These are phyloP conservation scores for Knufia petricola DNA, from an alignment of 2,329 filamentous ascomycete genomes.

Conservation along the genomic window DNA sequence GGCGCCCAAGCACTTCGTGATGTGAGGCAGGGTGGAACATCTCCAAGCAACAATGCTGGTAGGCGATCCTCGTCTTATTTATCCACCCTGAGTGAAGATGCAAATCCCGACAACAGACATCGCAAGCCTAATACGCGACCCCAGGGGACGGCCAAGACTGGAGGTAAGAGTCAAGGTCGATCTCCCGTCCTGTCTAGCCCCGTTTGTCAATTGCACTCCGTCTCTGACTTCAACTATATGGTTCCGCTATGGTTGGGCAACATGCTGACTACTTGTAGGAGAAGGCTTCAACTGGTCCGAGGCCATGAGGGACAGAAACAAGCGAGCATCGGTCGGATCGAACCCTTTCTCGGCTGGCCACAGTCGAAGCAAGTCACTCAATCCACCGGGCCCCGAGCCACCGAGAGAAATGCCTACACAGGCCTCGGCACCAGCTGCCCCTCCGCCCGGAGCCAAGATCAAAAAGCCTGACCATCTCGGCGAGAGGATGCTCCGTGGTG, in stretches of 20 bases:
- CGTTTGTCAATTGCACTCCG: background rate
- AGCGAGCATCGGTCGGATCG: constrained; percentile 53
- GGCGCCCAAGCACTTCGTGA: constrained; percentile 69
- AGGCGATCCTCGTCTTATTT: constrained; percentile 46
- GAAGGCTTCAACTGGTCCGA: constrained; percentile 97
- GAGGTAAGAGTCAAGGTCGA: constrained; percentile 49
- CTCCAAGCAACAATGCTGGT: constrained; percentile 56
- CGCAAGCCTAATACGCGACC: constrained; percentile 15
- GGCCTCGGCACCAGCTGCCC: constrained; percentile 17
- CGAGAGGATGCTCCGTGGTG: constrained; percentile 92
- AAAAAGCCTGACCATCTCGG: constrained; percentile 86
- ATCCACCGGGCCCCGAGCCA: constrained; percentile 44
- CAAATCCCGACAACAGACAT: constrained; percentile 18
- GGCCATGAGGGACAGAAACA: constrained; percentile 83
- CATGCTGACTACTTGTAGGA: constrained; percentile 44
- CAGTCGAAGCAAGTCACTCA: constrained; percentile 19
- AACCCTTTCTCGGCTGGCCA: constrained; percentile 24
- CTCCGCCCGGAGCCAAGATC: constrained; percentile 25
- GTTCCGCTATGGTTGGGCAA: constrained; percentile 47
- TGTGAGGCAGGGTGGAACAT: constrained; percentile 53
- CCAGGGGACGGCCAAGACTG: constrained; percentile 23
- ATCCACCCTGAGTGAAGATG: constrained; percentile 23
- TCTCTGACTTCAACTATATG: constrained; percentile 46
- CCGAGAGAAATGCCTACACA: constrained; percentile 33
- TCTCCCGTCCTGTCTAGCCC: constrained; percentile 25